A percentile compares a stretch with the other conserved stretches of the same genome.
These are phyloP conservation scores for Tephrocybe sp. DNA, from an alignment of 768 basidiomycete genomes.

Conservation along the genomic window DNA sequence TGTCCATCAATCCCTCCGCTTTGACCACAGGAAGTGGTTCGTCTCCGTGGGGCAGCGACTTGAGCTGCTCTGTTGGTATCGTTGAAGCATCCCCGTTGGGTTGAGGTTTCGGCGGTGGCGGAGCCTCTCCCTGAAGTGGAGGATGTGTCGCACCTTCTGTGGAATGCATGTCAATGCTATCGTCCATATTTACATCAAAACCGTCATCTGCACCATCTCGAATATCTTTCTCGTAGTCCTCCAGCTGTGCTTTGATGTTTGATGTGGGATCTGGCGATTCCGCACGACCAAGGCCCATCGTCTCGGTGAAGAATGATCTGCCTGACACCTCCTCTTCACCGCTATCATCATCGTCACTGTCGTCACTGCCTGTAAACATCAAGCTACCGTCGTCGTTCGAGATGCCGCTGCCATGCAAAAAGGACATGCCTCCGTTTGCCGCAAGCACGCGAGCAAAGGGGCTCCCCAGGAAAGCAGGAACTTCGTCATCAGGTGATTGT, in stretches of 20 bases:
- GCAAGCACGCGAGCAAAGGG: slow-evolving; percentile 51
- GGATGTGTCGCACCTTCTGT: slow-evolving; percentile 21
- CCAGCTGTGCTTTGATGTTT: slow-evolving; percentile 59
- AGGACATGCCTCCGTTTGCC: slow-evolving; percentile 61
- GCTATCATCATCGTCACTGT: slow-evolving; percentile 60
- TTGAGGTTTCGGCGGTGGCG: slow-evolving; percentile 43
- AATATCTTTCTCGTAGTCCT: slow-evolving; percentile 59
- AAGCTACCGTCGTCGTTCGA: slow-evolving; percentile 47
- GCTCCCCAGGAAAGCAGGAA: slow-evolving; percentile 32
- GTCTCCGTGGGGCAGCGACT: slow-evolving; percentile 52
- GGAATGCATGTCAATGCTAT: slow-evolving; percentile 22
- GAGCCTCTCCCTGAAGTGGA: slow-evolving; percentile 42
- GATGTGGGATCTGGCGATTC: slow-evolving; percentile 54
- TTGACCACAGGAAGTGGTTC: slow-evolving; percentile 51
- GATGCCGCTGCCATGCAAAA: slow-evolving; percentile 54
- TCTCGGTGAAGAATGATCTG: slow-evolving; percentile 50
- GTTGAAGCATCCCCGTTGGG: slow-evolving; percentile 45
- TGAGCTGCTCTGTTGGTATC: slow-evolving; percentile 47
- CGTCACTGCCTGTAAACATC: slow-evolving; percentile 63
- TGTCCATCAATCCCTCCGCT: slow-evolving; percentile 65
- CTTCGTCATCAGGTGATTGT: slow-evolving; percentile 32
- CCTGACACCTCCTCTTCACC: slow-evolving; percentile 21
- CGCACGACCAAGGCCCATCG: slow-evolving; percentile 41
- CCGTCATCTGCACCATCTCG: slow-evolving; percentile 34
- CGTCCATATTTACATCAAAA: slow-evolving; percentile 29